A percentile compares a stretch with the other conserved stretches of the same genome.
Evolutionary conservation across 2,329 filamentous ascomycete genomes (phyloP).

Genomic region (Aspergillus phoenicis): DNA sequence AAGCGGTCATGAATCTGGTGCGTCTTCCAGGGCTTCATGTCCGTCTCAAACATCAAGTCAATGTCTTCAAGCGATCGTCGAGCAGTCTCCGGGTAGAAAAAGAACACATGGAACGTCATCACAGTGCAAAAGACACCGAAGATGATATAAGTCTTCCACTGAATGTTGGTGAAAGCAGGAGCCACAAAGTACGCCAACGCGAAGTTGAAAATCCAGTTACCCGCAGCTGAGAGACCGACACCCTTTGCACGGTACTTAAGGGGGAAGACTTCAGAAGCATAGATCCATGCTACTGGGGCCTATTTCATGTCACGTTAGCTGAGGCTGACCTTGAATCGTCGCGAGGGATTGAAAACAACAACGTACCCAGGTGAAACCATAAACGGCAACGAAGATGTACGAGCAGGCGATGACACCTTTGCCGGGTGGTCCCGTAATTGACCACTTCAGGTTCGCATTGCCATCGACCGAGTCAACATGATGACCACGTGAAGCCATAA

Average conservation of each 20-base stretch:
- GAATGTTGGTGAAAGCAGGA: conserved; percentile 60
- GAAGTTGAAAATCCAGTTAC: conserved; percentile 67
- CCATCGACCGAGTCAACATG: conserved; percentile 49
- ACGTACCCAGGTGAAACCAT: conserved; percentile 49
- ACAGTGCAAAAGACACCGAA: conserved; percentile 73
- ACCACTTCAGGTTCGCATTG: conserved; percentile 51
- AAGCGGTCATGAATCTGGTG: conserved; percentile 27
- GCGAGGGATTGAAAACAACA: fast-evolving
- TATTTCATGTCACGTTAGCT: conserved; percentile 9
- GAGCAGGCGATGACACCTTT: conserved; percentile 67
- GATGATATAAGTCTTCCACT: conserved; percentile 70
- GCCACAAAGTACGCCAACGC: conserved; percentile 58
- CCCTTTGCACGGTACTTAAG: conserved; percentile 67
- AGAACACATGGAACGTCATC: conserved; percentile 69
- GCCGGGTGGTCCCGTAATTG: conserved; percentile 52
- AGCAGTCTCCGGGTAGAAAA: conserved; percentile 69
- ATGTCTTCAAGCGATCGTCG: conserved; percentile 75
- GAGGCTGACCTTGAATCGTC: not conserved
- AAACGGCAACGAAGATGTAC: conserved; percentile 52
- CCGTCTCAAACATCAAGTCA: conserved; percentile 64
- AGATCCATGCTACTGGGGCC: conserved; percentile 62
- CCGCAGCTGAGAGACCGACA: conserved; percentile 61
- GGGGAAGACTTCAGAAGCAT: conserved; percentile 66
- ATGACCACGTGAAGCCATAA: conserved; percentile 55
- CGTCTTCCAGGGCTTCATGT: conserved; percentile 37